Evolutionary conservation across 2,329 filamentous ascomycete genomes (phyloP).

Genomic region (Helotiales sp.): DNA sequence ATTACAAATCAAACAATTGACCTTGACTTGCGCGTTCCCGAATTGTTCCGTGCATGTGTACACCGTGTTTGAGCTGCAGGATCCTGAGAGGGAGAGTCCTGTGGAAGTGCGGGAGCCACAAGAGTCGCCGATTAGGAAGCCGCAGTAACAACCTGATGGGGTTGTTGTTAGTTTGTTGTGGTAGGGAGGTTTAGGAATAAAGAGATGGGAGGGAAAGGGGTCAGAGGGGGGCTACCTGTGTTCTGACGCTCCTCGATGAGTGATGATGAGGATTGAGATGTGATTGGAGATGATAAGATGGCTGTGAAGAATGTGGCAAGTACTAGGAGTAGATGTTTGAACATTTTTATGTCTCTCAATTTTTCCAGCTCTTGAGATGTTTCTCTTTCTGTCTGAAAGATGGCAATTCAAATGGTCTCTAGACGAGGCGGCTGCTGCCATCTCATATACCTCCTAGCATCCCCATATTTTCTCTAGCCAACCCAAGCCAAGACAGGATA

Average conservation of each 20-base stretch:
- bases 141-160: conserved; percentile 13
- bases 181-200: not conserved
- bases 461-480: not conserved
- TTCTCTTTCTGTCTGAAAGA: too few species aligned
- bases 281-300: not conserved
- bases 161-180: too few species aligned
- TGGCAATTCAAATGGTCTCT: not conserved
- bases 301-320: not conserved
- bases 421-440: not conserved
- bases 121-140: conserved; percentile 3
- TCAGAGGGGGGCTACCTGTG: not conserved
- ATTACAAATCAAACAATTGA: conserved; percentile 11
- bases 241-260: not conserved
- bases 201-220: not conserved
- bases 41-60: conserved; percentile 3
- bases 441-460: not conserved
- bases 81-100: conserved; percentile 2
- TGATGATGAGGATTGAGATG: not conserved
- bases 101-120: conserved; percentile 6
- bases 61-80: not conserved
- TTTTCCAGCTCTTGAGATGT: not conserved
- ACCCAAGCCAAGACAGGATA: not conserved
- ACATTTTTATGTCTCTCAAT: not conserved
- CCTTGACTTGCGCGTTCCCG: conserved; percentile 5
- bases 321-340: not conserved